These are phyloP conservation scores for Lactifluus hygrophoroides DNA, from an alignment of 768 basidiomycete species.

Conservation along the genomic window DNA sequence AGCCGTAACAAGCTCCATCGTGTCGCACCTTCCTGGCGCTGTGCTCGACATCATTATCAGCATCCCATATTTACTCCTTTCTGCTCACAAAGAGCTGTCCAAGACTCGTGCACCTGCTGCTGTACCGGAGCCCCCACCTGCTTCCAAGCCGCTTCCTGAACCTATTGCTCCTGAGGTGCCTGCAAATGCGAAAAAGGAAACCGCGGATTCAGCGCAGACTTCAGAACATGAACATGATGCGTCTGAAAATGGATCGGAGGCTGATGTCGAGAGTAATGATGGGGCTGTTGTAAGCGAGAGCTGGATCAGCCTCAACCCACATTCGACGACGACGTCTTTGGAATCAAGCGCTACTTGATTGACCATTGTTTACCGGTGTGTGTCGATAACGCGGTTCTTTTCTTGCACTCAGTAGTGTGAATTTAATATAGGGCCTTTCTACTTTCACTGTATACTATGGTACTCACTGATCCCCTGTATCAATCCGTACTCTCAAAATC, in stretches of 20 bases:
- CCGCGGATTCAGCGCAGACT: constrained; percentile 14
- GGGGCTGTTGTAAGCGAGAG: constrained; percentile 46
- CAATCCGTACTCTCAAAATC: background rate
- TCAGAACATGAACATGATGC: constrained; percentile 23
- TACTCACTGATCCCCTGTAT: constrained; percentile 1
- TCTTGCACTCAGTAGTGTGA: background rate
- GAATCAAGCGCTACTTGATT: constrained; percentile 4
- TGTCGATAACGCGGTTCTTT: background rate
- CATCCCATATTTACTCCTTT: constrained; percentile 57
- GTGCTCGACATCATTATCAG: constrained; percentile 58
- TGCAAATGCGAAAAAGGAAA: background rate
- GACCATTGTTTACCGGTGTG: background rate
- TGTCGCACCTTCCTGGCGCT: constrained; percentile 58
- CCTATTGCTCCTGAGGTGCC: constrained; percentile 25
- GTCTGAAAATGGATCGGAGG: constrained; percentile 50
- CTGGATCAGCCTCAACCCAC: constrained; percentile 53
- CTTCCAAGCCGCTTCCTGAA: background rate
- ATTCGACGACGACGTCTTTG: background rate
- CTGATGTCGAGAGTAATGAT: constrained; percentile 61
- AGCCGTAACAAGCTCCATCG: constrained; percentile 64
- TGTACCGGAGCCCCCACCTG: constrained; percentile 9
- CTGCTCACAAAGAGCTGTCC: constrained; percentile 51
- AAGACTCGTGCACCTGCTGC: constrained; percentile 39
- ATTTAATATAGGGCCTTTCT: background rate
- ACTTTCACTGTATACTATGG: constrained; percentile 4